Conservation (phyloP, 305 asterid species). For the Rubia peregrina region DNA sequence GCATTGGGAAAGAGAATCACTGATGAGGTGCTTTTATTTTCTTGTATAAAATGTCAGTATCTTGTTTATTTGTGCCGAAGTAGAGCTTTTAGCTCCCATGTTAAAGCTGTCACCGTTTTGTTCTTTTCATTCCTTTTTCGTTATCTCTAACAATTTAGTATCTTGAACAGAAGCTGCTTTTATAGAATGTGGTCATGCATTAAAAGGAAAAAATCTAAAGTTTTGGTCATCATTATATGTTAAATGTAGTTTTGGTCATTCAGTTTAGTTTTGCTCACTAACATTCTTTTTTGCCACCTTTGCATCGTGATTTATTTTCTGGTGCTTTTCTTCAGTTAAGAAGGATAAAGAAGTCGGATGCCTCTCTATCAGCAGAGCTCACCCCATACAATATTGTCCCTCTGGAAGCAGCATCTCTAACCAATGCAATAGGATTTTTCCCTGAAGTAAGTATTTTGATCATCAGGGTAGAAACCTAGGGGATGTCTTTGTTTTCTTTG, state of each 20-base stretch:
- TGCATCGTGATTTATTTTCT: slow-evolving; percentile 20
- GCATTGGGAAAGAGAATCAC: slow-evolving; percentile 68
- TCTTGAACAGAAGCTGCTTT: not conserved
- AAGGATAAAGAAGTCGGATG: slow-evolving; percentile 77
- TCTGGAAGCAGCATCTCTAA: slow-evolving; percentile 70
- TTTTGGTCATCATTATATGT: not conserved
- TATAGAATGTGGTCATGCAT: not conserved
- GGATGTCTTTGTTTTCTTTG: not conserved
- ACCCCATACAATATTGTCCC: slow-evolving; percentile 84
- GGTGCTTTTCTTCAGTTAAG: slow-evolving; percentile 48
- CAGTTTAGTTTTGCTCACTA: not conserved
- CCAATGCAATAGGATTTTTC: slow-evolving; percentile 82
- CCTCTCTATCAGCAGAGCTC: slow-evolving; percentile 65
- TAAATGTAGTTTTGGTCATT: not conserved
- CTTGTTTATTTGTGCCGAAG: not conserved
- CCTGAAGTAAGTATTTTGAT: slow-evolving; percentile 70
- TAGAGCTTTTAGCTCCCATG: not conserved
- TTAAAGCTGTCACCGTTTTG: not conserved
- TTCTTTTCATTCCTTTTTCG: not conserved
- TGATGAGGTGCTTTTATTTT: slow-evolving; percentile 60
- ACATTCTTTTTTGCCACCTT: slow-evolving; percentile 4
- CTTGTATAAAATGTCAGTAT: not conserved
- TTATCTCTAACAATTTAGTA: not conserved
- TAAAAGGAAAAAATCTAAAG: not conserved
- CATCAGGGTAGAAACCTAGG: not conserved